Percentiles rank a stretch among this genome's conserved stretches.
Evolutionary conservation across 1,284 basidiomycete species (phyloP).

Genomic region (Ceratobasidium sp.): DNA sequence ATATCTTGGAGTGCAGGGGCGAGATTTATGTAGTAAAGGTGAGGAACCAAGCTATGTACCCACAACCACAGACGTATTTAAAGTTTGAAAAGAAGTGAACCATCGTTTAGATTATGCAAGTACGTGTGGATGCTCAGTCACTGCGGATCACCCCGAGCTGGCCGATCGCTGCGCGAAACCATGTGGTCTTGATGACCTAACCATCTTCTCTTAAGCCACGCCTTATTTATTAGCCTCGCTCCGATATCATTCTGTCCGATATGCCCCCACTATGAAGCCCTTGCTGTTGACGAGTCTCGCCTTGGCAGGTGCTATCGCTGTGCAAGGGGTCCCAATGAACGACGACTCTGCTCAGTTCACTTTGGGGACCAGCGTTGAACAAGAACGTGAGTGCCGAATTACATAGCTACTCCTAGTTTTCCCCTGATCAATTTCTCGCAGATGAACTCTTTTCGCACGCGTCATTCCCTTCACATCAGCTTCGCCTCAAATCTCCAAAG

Average conservation of each 20-base stretch:
- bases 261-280: not conserved
- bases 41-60: no score
- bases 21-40: no score
- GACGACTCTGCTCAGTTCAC: not conserved
- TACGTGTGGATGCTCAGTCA: not conserved
- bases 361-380: not conserved
- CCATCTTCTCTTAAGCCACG: not conserved
- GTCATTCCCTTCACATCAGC: slow-evolving; percentile 62
- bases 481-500: slow-evolving; percentile 59
- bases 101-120: not conserved
- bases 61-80: no score
- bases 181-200: not conserved
- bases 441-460: slow-evolving; percentile 61
- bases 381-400: not conserved
- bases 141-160: slow-evolving; percentile 12
- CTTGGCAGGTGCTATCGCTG: not conserved
- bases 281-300: not conserved
- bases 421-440: slow-evolving; percentile 27
- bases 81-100: not conserved
- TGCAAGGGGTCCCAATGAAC: not conserved
- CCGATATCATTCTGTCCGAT: not conserved
- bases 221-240: not conserved
- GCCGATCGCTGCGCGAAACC: slow-evolving; percentile 7
- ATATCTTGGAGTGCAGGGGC: no score
- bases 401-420: not conserved